A percentile compares a stretch with the other conserved stretches of the same genome.
Evolutionary conservation across 1,139 yeast genomes (phyloP).

Genomic region (Lodderomyces margitis): DNA sequence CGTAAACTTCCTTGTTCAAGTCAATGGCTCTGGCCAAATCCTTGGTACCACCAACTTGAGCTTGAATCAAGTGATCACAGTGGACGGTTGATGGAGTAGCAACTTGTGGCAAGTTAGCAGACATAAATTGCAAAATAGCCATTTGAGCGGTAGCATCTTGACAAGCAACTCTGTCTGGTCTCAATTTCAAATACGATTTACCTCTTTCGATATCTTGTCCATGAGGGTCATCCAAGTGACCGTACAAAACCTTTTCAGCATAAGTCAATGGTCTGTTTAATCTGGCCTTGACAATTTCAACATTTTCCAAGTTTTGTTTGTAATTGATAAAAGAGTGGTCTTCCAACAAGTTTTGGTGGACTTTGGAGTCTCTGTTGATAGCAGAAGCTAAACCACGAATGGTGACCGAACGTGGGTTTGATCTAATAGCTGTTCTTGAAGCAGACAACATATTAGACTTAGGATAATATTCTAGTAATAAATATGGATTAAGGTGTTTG

Average conservation of each 20-base stretch:
- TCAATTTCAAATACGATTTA: conserved; percentile 89
- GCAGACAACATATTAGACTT: conserved; percentile 36
- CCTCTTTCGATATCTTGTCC: conserved; percentile 96
- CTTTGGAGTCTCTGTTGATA: conserved; percentile 87
- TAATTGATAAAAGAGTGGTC: conserved; percentile 76
- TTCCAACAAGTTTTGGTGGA: conserved; percentile 89
- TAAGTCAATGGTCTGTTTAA: conserved; percentile 92
- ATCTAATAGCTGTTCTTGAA: conserved; percentile 33
- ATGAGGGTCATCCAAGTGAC: conserved; percentile 95
- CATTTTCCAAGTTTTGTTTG: conserved; percentile 78
- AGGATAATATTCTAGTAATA: neutral
- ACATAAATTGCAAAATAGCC: conserved; percentile 98
- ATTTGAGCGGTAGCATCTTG: conserved; percentile 99
- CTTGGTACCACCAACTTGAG: conserved; percentile 89
- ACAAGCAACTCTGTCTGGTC: conserved; percentile 99
- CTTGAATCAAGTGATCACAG: conserved; percentile 99
- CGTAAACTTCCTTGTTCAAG: conserved; percentile 94
- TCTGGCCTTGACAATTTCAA: conserved; percentile 82
- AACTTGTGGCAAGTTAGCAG: conserved; percentile 91
- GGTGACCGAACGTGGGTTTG: conserved; percentile 26
- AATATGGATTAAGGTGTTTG: neutral
- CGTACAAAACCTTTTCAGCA: conserved; percentile 95
- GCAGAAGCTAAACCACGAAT: conserved; percentile 76
- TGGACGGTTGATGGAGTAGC: conserved; percentile 98
- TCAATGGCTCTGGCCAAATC: conserved; percentile 93